A percentile compares a stretch with the other conserved stretches of the same genome.
phyloP scores from a whole-genome alignment of 495 filamentous ascomycete genomes.

The Saxophila tyrrhenica region DNA sequence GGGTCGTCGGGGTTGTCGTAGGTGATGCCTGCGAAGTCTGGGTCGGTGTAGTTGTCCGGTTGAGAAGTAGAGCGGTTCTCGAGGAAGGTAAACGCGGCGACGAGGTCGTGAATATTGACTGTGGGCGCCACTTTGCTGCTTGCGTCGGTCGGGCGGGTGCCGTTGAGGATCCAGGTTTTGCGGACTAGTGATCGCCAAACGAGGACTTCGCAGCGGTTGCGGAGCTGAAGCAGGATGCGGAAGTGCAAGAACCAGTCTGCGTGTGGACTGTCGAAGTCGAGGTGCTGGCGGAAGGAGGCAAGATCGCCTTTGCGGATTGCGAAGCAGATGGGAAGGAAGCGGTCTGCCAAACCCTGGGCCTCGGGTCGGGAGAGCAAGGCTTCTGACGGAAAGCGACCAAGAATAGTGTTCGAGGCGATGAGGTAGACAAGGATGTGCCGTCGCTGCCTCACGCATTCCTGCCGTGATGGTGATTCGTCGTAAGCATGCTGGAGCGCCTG shows the following conservation, averaged over 20 bases:
- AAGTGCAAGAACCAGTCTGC: slow-evolving; percentile 64
- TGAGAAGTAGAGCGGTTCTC: slow-evolving; percentile 21
- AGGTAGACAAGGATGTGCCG: slow-evolving; percentile 74
- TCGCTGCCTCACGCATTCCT: slow-evolving; percentile 55
- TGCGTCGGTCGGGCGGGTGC: slow-evolving; percentile 34
- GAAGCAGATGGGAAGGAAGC: slow-evolving; percentile 61
- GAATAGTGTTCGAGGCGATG: slow-evolving; percentile 68
- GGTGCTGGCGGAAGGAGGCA: slow-evolving; percentile 52
- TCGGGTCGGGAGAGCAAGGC: slow-evolving; percentile 59
- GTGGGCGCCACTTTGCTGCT: slow-evolving; percentile 41
- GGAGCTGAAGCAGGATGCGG: slow-evolving; percentile 60
- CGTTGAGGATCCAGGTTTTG: slow-evolving; percentile 57
- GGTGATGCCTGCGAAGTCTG: slow-evolving; percentile 31
- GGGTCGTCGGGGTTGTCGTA: slow-evolving; percentile 35
- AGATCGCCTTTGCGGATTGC: slow-evolving; percentile 74
- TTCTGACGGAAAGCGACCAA: slow-evolving; percentile 70
- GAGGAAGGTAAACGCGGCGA: slow-evolving; percentile 34
- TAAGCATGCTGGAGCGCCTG: slow-evolving; percentile 68
- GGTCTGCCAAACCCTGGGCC: slow-evolving; percentile 52
- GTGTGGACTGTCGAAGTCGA: slow-evolving; percentile 39
- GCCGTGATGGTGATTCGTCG: slow-evolving; percentile 50
- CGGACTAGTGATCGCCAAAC: slow-evolving; percentile 78
- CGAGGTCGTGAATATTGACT: slow-evolving; percentile 43
- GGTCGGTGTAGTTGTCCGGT: slow-evolving; percentile 30
- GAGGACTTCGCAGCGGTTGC: slow-evolving; percentile 62